Evolutionary conservation across 441 rosid species (phyloP), one percentile per base, ranked within the genome.

Genomic region (Populus hybrid): DNA sequence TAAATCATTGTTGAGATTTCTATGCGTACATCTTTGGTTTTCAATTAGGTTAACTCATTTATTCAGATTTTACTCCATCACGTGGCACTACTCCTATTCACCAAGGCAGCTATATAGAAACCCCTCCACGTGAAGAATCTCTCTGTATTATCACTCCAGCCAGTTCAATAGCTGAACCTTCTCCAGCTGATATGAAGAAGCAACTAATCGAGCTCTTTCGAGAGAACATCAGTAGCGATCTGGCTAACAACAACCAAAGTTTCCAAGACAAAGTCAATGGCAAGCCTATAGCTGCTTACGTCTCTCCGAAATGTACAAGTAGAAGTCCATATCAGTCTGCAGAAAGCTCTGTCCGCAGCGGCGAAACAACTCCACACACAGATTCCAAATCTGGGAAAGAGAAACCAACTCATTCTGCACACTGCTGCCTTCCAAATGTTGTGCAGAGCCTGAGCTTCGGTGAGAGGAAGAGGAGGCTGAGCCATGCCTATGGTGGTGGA

Each of bases 171-270:
- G 77, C 85, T 21, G 82, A 81, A 26, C 50, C 81, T 6, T 76
- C 87, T 72, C 81, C 86, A n/a, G 46, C 79, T 1, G 89, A 83
- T 1, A 36, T 71, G 57, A 90, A 85, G 77, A 91, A 87, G 87
- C 95, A 79, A 79, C 86, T 91, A 4, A 72, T 86, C 28, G 93
- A 91, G 73, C 84, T 88, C 74, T 87, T 91, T 57, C 78, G 80
- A 1, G 90, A 89, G 71, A 85, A 90, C 81, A 80, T 83, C 36
- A 34, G 61, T 30, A 73, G 35, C 16, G 81, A 79, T 23, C 38
- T 21, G 11, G 71, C 6, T 8, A 78, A 75, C 8, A 70, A 42
- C 26, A 78, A 75, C 71, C 61, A 61, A 68, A 71, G 68, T 70
- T 67, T 80, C 65, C 76, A 77, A 57, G 74, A 70, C 35, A 61